Percentiles rank a stretch among this genome's conserved stretches.
Evolutionary conservation across 2,329 filamentous ascomycete genomes (phyloP).

Genomic region (Cadophora sp.): DNA sequence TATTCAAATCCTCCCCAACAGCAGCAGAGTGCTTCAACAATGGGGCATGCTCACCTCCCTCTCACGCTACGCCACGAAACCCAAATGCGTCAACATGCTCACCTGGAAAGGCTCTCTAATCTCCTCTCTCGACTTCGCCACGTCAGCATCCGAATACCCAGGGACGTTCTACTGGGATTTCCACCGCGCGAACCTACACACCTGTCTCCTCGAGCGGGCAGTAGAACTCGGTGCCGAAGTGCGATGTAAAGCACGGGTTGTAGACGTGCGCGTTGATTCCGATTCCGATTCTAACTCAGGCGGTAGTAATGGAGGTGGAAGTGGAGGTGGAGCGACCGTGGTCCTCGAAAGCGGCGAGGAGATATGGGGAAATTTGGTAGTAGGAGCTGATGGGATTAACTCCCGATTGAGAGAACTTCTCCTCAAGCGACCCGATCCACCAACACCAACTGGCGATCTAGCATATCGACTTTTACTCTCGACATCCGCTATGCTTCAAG

Average conservation of each 20-base stretch:
- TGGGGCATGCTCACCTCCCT: conserved; percentile 38
- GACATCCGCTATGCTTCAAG: conserved; percentile 50
- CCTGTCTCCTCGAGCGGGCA: conserved; percentile 51
- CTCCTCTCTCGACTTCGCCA: conserved; percentile 33
- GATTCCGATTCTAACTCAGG: too few relatives aligned
- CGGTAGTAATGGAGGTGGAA: conserved; percentile 28
- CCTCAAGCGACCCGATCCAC: conserved; percentile 54
- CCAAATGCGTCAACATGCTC: conserved; percentile 59
- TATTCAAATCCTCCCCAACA: conserved; percentile 42
- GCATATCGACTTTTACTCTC: conserved; percentile 55
- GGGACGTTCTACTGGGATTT: conserved; percentile 53
- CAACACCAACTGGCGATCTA: conserved; percentile 53
- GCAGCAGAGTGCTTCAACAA: conserved; percentile 35
- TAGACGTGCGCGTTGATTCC: conserved; percentile 34
- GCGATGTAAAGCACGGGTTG: conserved; percentile 49
- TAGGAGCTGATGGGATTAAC: conserved; percentile 53
- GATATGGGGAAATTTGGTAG: conserved; percentile 47
- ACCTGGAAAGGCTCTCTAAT: conserved; percentile 46
- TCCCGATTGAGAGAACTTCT: conserved; percentile 49
- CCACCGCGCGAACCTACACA: conserved; percentile 55
- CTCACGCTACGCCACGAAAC: conserved; percentile 39
- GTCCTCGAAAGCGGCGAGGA: conserved; percentile 40
- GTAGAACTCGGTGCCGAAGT: conserved; percentile 48
- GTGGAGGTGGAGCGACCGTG: conserved; percentile 36
- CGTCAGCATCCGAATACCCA: conserved; percentile 36